These are phyloP conservation scores for Jackrogersella multiformis DNA, from an alignment of 495 filamentous ascomycete species.

Conservation along the genomic window DNA sequence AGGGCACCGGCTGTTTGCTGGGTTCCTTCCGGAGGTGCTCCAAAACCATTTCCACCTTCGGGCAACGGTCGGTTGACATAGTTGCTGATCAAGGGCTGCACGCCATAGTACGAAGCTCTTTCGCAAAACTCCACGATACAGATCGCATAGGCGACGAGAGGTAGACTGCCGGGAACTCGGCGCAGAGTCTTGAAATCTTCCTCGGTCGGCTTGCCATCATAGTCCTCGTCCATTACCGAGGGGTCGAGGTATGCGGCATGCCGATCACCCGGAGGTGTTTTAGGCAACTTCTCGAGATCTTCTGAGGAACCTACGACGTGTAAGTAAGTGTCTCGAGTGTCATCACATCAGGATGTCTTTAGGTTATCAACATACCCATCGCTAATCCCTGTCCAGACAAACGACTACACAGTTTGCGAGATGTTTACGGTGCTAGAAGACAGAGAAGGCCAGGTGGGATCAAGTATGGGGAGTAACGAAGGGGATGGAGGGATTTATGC, in stretches of 20 bases:
- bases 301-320: conserved; percentile 11
- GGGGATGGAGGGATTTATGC: conserved; percentile 39
- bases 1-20: conserved; percentile 68
- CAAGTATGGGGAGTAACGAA: conserved; percentile 15
- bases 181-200: conserved; percentile 65
- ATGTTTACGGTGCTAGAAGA: conserved; percentile 18
- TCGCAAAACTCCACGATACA: conserved; percentile 70
- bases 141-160: conserved; percentile 62
- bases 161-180: conserved; percentile 63
- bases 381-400: conserved; percentile 17
- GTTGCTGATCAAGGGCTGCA: conserved; percentile 66
- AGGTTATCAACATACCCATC: conserved; percentile 32
- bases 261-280: conserved; percentile 37
- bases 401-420: conserved; percentile 15
- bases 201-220: conserved; percentile 63
- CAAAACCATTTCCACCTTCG: conserved; percentile 68
- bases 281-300: conserved; percentile 37
- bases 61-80: conserved; percentile 66
- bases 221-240: conserved; percentile 50
- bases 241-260: conserved; percentile 46
- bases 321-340: conserved; percentile 13
- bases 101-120: conserved; percentile 67
- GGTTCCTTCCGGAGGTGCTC: conserved; percentile 62
- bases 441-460: conserved; percentile 23
- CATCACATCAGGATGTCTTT: neutral